Percentiles rank a stretch among this genome's conserved stretches.
Conservation (phyloP, 371 early-diverging fungal genomes). For the Apophysomyces ossiformis region DNA sequence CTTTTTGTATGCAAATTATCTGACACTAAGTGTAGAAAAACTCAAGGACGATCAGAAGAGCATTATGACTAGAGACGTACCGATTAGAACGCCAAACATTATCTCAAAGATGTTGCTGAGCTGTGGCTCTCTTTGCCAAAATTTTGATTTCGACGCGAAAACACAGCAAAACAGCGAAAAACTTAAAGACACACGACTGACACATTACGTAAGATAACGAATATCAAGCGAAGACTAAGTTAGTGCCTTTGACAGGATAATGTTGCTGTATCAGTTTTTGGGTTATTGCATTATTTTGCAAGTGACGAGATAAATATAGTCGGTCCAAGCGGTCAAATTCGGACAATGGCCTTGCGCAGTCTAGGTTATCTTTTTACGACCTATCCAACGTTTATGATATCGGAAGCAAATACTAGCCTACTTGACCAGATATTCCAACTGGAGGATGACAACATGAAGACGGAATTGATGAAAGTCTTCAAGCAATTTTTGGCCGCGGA, state of each 20-base stretch:
- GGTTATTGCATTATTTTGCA: conserved; percentile 13
- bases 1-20: background rate
- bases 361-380: conserved; percentile 76
- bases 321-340: conserved; percentile 21
- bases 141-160: conserved; percentile 79
- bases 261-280: conserved; percentile 10
- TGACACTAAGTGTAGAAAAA: conserved; percentile 23
- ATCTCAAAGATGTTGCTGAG: conserved; percentile 51
- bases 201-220: background rate
- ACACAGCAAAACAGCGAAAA: conserved; percentile 28
- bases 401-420: conserved; percentile 54
- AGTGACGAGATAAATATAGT: conserved; percentile 20
- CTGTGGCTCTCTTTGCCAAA: conserved; percentile 69
- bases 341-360: conserved; percentile 35
- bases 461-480: conserved; percentile 72
- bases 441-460: conserved; percentile 54
- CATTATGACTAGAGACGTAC: conserved; percentile 22
- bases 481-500: conserved; percentile 73
- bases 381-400: conserved; percentile 73
- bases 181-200: background rate
- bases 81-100: conserved; percentile 15
- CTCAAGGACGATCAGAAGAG: conserved; percentile 35
- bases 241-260: conserved; percentile 4
- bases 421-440: conserved; percentile 72
- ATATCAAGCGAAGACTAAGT: background rate